These are phyloP conservation scores for Aureobasidium zeae DNA, from an alignment of 2,329 filamentous ascomycete species.

Conservation along the genomic window DNA sequence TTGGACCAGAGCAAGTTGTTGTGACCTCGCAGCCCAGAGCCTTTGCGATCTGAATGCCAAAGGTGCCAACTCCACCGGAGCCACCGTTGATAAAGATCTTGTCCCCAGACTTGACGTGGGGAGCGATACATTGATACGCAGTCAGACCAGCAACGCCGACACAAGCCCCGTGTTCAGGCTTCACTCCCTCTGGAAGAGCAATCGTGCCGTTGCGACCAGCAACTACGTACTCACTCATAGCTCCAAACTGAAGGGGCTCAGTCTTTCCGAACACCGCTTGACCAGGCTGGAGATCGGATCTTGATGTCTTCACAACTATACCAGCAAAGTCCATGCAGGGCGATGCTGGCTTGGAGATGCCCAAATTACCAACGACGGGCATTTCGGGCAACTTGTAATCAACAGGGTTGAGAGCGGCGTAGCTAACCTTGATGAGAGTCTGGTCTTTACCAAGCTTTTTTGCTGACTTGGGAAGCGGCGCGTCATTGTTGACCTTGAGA, in stretches of 20 bases:
- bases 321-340: slow-evolving; percentile 47
- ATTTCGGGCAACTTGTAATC: slow-evolving; percentile 43
- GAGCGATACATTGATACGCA: slow-evolving; percentile 31
- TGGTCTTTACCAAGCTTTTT: slow-evolving; percentile 23
- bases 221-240: slow-evolving; percentile 31
- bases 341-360: slow-evolving; percentile 34
- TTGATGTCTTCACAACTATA: slow-evolving; percentile 33
- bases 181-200: slow-evolving; percentile 29
- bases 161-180: slow-evolving; percentile 29
- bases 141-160: slow-evolving; percentile 32
- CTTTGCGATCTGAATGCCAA: slow-evolving; percentile 56
- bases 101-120: slow-evolving; percentile 34
- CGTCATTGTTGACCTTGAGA: slow-evolving; percentile 25
- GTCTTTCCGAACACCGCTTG: slow-evolving; percentile 34
- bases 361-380: slow-evolving; percentile 31
- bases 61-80: slow-evolving; percentile 52
- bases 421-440: slow-evolving; percentile 38
- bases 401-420: slow-evolving; percentile 40
- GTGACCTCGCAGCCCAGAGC: slow-evolving; percentile 50
- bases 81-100: slow-evolving; percentile 58
- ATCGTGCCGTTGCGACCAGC: slow-evolving; percentile 19
- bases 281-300: slow-evolving; percentile 27
- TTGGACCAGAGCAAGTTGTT: slow-evolving; percentile 48
- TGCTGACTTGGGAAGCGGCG: slow-evolving; percentile 22
- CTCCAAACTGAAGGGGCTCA: slow-evolving; percentile 27